These are phyloP conservation scores for Quercus parvula DNA, from an alignment of 306 rosid species.

Conservation along the genomic window DNA sequence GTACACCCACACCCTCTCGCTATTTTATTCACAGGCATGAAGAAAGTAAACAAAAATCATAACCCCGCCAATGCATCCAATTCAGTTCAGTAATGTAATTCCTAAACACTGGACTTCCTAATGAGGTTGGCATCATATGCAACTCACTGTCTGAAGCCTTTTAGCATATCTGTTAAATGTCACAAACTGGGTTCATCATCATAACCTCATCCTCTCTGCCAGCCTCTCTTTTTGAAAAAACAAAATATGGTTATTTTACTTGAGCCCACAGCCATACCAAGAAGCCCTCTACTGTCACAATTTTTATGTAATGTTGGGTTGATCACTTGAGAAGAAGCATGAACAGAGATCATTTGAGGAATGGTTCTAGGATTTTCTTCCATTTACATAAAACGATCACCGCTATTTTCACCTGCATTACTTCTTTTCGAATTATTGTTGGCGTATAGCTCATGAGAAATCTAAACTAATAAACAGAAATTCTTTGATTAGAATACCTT, in stretches of 20 bases:
- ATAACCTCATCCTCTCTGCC: slow-evolving; percentile 25
- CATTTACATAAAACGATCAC: slow-evolving; percentile 41
- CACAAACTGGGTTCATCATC: slow-evolving; percentile 1
- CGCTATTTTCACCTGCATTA: slow-evolving; percentile 77
- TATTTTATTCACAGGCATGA: slow-evolving; percentile 43
- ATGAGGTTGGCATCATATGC: slow-evolving; percentile 27
- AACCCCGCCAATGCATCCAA: slow-evolving; percentile 27
- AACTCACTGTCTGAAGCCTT: slow-evolving; percentile 16
- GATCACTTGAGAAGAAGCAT: slow-evolving; percentile 19
- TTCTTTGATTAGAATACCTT: slow-evolving; percentile 44
- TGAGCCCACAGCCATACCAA: slow-evolving; percentile 16
- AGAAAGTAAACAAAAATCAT: slow-evolving; percentile 42
- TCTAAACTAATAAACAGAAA: background rate
- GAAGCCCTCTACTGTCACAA: slow-evolving; percentile 10
- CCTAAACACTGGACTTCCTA: slow-evolving; percentile 35
- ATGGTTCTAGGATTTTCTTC: slow-evolving; percentile 19
- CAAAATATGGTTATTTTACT: slow-evolving; percentile 10
- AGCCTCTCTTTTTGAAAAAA: slow-evolving; percentile 25
- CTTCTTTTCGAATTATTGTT: slow-evolving; percentile 51
- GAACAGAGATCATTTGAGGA: background rate
- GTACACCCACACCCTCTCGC: slow-evolving; percentile 52
- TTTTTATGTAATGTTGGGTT: slow-evolving; percentile 17
- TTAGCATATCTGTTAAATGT: slow-evolving; percentile 20
- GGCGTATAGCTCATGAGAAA: slow-evolving; percentile 31
- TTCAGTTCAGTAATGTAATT: slow-evolving; percentile 25